Evolutionary conservation across 108 stramenopile genomes (phyloP).

Genomic region (Thalassiosira profunda): DNA sequence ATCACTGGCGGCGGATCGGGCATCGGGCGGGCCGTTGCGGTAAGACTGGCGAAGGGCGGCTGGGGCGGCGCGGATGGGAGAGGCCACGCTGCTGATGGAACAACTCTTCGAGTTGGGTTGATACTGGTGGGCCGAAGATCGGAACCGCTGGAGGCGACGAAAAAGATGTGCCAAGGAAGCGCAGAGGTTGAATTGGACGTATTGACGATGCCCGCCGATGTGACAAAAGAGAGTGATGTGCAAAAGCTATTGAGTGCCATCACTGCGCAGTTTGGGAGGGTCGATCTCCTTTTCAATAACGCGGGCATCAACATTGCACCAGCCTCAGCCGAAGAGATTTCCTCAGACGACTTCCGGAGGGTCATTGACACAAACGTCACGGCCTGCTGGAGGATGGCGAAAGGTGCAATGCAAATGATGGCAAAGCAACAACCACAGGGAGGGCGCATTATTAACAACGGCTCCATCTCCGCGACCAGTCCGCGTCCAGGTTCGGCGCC

Average conservation of each 20-base stretch:
- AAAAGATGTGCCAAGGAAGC: conserved; percentile 11
- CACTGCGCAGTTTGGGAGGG: conserved; percentile 22
- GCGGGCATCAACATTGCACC: conserved; percentile 71
- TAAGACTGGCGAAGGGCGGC: conserved; percentile 47
- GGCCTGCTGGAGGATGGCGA: conserved; percentile 75
- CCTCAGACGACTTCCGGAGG: conserved; percentile 44
- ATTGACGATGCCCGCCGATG: conserved; percentile 52
- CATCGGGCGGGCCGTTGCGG: conserved; percentile 78
- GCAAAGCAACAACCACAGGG: conserved; percentile 37
- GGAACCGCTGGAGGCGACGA: conserved; percentile 54
- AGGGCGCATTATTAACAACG: conserved; percentile 85
- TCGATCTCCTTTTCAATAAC: conserved; percentile 84
- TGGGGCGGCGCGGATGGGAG: conserved; percentile 44
- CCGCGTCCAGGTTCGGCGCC: conserved; percentile 78
- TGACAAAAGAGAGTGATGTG: conserved; percentile 61
- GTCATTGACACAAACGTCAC: conserved; percentile 75
- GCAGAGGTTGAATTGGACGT: conserved; percentile 19
- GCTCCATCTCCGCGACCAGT: conserved; percentile 63
- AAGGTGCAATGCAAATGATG: conserved; percentile 75
- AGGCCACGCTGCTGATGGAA: conserved; percentile 21
- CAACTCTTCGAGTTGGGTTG: conserved; percentile 27
- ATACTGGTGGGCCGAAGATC: conserved; percentile 66
- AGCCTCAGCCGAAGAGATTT: conserved; percentile 50
- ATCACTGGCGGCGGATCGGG: conserved; percentile 77
- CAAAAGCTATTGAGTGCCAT: conserved; percentile 42